phyloP scores from a whole-genome alignment of 2,329 filamentous ascomycete species.

The Pseudogymnoascus sp. region DNA sequence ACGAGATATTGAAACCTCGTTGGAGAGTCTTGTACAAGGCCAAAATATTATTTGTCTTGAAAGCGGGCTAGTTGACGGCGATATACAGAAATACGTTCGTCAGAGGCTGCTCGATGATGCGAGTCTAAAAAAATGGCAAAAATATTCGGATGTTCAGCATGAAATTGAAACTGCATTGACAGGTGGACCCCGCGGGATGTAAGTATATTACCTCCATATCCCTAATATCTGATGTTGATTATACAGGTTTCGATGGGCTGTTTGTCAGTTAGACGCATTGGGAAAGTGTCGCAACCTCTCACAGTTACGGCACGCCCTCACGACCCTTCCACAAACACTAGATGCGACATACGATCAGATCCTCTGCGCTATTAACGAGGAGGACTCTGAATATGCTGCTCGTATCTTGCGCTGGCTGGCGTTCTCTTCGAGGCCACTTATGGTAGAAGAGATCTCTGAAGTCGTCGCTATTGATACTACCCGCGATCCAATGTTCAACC shows the following conservation, averaged over 20 bases:
- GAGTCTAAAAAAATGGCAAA: constrained; percentile 22
- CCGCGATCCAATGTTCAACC: background rate
- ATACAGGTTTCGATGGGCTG: constrained; percentile 7
- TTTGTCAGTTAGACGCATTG: background rate
- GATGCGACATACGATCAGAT: constrained; percentile 27
- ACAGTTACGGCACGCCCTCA: constrained; percentile 20
- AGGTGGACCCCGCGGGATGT: constrained; percentile 26
- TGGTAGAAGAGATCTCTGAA: constrained; percentile 11
- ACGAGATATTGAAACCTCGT: constrained; percentile 18
- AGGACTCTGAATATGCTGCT: constrained; percentile 10
- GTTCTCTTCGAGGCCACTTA: background rate
- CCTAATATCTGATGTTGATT: background rate
- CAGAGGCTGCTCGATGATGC: constrained; percentile 16
- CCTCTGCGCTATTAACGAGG: constrained; percentile 17
- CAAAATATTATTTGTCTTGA: constrained; percentile 19
- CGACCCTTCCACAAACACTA: constrained; percentile 23
- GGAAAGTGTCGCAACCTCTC: constrained; percentile 13
- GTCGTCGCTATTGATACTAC: constrained; percentile 10
- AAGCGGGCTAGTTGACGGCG: constrained; percentile 17
- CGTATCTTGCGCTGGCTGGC: constrained; percentile 18
- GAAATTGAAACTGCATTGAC: constrained; percentile 20
- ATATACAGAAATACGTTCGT: constrained; percentile 24
- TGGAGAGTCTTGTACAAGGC: constrained; percentile 13
- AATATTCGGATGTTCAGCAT: constrained; percentile 16
- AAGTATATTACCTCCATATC: constrained; percentile 11